A percentile compares a stretch with the other conserved stretches of the same genome.
These are phyloP conservation scores for Ceratocystiopsis brevicomis DNA, from an alignment of 2,329 filamentous ascomycete species.

Conservation along the genomic window DNA sequence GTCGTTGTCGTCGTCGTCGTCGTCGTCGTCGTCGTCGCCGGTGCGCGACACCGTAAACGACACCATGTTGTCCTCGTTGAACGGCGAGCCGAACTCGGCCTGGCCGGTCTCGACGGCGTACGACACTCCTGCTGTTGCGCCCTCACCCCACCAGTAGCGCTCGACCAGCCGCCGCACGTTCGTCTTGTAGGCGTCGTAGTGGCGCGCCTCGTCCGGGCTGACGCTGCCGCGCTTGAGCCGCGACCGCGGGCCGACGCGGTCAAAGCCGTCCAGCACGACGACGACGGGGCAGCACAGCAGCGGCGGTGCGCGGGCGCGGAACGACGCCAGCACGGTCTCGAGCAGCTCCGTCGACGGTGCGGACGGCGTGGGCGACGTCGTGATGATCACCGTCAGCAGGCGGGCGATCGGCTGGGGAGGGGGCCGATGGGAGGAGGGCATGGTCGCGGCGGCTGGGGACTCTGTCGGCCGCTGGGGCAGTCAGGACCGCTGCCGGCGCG, in stretches of 20 bases:
- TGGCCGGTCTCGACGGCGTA: conserved; percentile 10
- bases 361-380: conserved; percentile 36
- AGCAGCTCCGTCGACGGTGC: conserved; percentile 32
- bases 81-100: conserved; percentile 28
- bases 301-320: conserved; percentile 21
- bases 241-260: conserved; percentile 22
- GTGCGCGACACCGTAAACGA: conserved; percentile 19
- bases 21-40: too few relatives aligned
- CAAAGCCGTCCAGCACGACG: conserved; percentile 33
- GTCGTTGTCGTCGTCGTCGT: too few relatives aligned
- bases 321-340: conserved; percentile 26
- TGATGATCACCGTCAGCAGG: conserved; percentile 27
- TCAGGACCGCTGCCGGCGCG: too few relatives aligned
- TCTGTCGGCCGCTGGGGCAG: too few relatives aligned
- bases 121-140: too few relatives aligned
- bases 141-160: conserved; percentile 1
- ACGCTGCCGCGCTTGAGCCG: conserved; percentile 36
- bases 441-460: background rate
- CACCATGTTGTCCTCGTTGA: conserved; percentile 17
- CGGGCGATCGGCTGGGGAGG: background rate
- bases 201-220: conserved; percentile 23
- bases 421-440: background rate
- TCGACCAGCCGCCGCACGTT: conserved; percentile 26
- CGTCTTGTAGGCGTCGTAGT: conserved; percentile 25
- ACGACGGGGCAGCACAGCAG: conserved; percentile 26